Evolutionary conservation across 2,329 filamentous ascomycete genomes (phyloP).

Genomic region (Amauroascus verrucosus): DNA sequence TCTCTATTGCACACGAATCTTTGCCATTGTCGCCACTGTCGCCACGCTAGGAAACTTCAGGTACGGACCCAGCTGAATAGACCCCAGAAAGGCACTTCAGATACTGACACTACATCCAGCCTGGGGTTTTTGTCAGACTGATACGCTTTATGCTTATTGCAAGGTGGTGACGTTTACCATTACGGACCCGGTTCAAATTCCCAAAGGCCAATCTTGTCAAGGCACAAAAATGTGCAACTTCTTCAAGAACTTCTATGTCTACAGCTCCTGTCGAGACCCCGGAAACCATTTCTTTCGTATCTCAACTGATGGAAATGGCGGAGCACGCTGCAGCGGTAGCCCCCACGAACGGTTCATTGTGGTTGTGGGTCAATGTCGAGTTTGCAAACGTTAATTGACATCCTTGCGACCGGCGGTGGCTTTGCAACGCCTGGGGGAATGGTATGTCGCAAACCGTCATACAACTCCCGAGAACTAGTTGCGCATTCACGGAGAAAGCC

Average conservation of each 20-base stretch:
- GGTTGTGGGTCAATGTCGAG: conserved; percentile 51
- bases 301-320: conserved; percentile 54
- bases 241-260: conserved; percentile 68
- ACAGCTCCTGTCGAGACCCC: conserved; percentile 59
- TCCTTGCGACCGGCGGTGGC: background rate
- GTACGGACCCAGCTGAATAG: background rate
- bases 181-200: conserved; percentile 11
- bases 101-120: background rate
- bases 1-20: background rate
- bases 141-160: background rate
- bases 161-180: background rate
- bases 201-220: conserved; percentile 2
- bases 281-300: conserved; percentile 62
- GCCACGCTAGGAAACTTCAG: background rate
- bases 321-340: conserved; percentile 49
- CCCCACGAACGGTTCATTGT: conserved; percentile 68
- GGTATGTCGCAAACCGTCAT: background rate
- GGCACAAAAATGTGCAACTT: conserved; percentile 45
- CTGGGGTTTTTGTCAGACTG: background rate
- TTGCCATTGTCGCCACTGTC: background rate
- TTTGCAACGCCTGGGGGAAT: background rate
- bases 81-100: background rate
- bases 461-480: background rate
- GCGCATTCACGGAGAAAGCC: background rate
- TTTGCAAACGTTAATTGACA: conserved; percentile 36